phyloP scores from a whole-genome alignment of 2,329 filamentous ascomycete genomes.

The Phialocephala sp. region DNA sequence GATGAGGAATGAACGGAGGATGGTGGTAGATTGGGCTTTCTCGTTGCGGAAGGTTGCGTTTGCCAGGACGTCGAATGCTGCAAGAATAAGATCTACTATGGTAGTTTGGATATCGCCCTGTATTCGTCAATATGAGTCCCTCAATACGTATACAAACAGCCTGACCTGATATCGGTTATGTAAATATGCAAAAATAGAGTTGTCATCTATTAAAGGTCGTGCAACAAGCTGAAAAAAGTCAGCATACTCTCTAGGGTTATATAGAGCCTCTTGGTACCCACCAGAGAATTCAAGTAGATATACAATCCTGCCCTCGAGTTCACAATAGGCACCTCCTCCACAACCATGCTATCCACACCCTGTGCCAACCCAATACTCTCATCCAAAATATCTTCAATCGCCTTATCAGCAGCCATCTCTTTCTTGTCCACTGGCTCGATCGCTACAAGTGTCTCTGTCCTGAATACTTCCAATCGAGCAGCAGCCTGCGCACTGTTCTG shows the following conservation, averaged over 20 bases:
- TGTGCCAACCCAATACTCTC: slow-evolving; percentile 61
- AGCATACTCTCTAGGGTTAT: slow-evolving; percentile 30
- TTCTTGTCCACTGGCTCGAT: slow-evolving; percentile 62
- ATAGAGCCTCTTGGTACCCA: slow-evolving; percentile 49
- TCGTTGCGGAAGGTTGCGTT: slow-evolving; percentile 81
- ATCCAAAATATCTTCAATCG: slow-evolving; percentile 64
- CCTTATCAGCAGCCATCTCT: slow-evolving; percentile 52
- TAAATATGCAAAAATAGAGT: slow-evolving; percentile 77
- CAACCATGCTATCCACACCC: slow-evolving; percentile 45
- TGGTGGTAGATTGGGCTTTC: slow-evolving; percentile 63
- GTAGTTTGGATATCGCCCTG: slow-evolving; percentile 79
- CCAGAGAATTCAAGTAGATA: slow-evolving; percentile 81
- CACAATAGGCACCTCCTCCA: slow-evolving; percentile 70
- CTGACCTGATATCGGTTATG: slow-evolving; percentile 82
- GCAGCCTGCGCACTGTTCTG: slow-evolving; percentile 59
- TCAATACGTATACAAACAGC: neutral
- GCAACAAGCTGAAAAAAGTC: slow-evolving; percentile 70
- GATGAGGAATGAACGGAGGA: slow-evolving; percentile 86
- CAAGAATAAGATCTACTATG: slow-evolving; percentile 82
- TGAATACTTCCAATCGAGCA: slow-evolving; percentile 59
- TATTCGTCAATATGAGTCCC: slow-evolving; percentile 38
- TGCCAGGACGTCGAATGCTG: slow-evolving; percentile 87
- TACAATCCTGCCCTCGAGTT: slow-evolving; percentile 85
- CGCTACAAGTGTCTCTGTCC: slow-evolving; percentile 59
- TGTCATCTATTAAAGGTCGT: slow-evolving; percentile 83